Evolutionary conservation across 2,329 filamentous ascomycete genomes (phyloP).

Genomic region (Paecilomyces sp.): DNA sequence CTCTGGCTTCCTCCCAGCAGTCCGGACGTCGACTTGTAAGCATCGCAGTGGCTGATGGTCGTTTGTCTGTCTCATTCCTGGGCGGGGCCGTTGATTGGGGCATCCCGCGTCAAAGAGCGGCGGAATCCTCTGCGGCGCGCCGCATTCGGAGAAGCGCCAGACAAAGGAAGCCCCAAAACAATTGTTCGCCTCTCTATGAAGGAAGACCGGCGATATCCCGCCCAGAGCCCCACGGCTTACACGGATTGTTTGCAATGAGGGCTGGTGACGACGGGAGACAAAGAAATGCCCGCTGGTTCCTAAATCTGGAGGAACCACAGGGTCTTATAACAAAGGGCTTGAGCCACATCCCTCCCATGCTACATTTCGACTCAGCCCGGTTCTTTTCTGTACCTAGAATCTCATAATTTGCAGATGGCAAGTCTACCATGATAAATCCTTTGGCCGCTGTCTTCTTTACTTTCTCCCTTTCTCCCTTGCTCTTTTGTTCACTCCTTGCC

Average conservation of each 20-base stretch:
- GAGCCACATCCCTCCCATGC: not conserved
- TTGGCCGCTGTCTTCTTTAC: constrained; percentile 9
- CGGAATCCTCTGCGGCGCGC: constrained; percentile 15
- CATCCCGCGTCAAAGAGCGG: constrained; percentile 13
- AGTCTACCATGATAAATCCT: constrained; percentile 11
- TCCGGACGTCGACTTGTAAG: not conserved
- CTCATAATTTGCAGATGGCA: constrained; percentile 5
- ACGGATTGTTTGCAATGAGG: constrained; percentile 14
- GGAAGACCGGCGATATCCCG: not conserved
- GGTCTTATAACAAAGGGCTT: constrained; percentile 10
- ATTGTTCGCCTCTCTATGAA: constrained; percentile 9
- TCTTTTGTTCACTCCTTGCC: constrained; percentile 4
- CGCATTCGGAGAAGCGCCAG: constrained; percentile 19
- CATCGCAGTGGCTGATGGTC: constrained; percentile 4
- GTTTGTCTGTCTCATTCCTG: constrained; percentile 16
- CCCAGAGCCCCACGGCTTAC: constrained; percentile 6
- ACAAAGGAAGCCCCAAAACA: constrained; percentile 27
- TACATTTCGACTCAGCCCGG: not conserved
- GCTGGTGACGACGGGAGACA: constrained; percentile 8
- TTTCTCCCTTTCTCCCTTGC: constrained; percentile 10
- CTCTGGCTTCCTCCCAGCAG: not conserved
- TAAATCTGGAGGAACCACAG: constrained; percentile 7
- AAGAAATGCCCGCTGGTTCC: constrained; percentile 7
- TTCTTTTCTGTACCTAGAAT: constrained; percentile 1
- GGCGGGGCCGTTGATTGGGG: constrained; percentile 17